Evolutionary conservation across 495 filamentous ascomycete genomes (phyloP).

Genomic region (Schizothecium vesticola): DNA sequence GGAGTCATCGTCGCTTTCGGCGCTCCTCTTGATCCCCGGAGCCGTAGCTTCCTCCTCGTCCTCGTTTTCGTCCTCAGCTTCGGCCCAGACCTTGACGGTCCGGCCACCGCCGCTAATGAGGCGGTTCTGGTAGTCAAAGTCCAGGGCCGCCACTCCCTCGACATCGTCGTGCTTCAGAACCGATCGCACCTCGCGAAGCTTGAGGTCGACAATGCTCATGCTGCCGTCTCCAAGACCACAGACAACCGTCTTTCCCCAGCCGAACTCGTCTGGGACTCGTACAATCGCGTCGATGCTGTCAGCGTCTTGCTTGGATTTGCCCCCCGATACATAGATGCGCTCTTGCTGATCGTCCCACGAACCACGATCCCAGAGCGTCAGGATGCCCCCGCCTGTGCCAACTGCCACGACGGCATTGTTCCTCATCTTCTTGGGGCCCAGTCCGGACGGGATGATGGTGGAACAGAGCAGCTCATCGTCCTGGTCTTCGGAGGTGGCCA

Average conservation of each 20-base stretch:
- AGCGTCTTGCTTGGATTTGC: slow-evolving; percentile 50
- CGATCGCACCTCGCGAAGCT: slow-evolving; percentile 33
- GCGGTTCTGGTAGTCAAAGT: slow-evolving; percentile 75
- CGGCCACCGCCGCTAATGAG: slow-evolving; percentile 83
- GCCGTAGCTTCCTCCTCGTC: slow-evolving; percentile 43
- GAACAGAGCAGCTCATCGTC: slow-evolving; percentile 86
- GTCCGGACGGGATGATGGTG: slow-evolving; percentile 61
- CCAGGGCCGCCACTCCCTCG: slow-evolving; percentile 71
- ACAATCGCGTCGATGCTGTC: slow-evolving; percentile 70
- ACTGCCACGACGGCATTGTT: slow-evolving; percentile 73
- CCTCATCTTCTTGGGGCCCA: slow-evolving; percentile 51
- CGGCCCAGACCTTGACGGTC: slow-evolving; percentile 77
- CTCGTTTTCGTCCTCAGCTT: slow-evolving; percentile 34
- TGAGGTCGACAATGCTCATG: slow-evolving; percentile 42
- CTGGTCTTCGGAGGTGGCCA: slow-evolving; percentile 85
- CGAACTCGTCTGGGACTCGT: slow-evolving; percentile 58
- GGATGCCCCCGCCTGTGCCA: slow-evolving; percentile 69
- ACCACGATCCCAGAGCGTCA: slow-evolving; percentile 91
- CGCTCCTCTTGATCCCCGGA: slow-evolving; percentile 40
- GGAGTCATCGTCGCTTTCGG: slow-evolving; percentile 36
- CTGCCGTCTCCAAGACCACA: slow-evolving; percentile 72
- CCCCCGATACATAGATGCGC: slow-evolving; percentile 65
- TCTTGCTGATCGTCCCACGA: slow-evolving; percentile 94
- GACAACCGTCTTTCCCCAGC: slow-evolving; percentile 62
- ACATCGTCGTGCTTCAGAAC: slow-evolving; percentile 72